A percentile compares a stretch with the other conserved stretches of the same genome.
Evolutionary conservation across 495 filamentous ascomycete species (phyloP).

Genomic region (Parathielavia hyrcaniae): DNA sequence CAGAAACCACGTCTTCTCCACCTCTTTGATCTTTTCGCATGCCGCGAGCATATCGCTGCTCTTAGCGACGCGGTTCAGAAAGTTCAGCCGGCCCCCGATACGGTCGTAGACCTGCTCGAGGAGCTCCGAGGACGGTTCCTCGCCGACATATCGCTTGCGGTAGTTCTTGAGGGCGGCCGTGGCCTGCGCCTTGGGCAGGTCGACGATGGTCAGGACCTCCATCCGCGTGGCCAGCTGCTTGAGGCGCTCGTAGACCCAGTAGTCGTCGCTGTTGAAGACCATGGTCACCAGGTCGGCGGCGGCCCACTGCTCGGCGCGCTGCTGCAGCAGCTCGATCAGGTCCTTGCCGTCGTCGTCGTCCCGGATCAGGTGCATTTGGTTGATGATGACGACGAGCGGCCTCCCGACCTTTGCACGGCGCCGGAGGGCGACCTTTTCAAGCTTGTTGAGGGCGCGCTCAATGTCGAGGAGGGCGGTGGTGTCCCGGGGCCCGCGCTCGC

Average conservation of each 20-base stretch:
- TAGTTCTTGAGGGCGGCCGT: constrained; percentile 69
- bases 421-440: constrained; percentile 84
- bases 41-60: constrained; percentile 67
- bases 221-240: constrained; percentile 87
- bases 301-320: constrained; percentile 93
- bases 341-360: constrained; percentile 89
- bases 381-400: constrained; percentile 83
- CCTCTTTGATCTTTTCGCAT: constrained; percentile 69
- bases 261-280: constrained; percentile 90
- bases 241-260: constrained; percentile 93
- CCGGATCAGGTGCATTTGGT: constrained; percentile 79
- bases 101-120: constrained; percentile 74
- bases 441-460: constrained; percentile 91
- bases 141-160: constrained; percentile 60
- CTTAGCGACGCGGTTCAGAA: constrained; percentile 79
- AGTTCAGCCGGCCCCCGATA: constrained; percentile 81
- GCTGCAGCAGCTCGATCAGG: constrained; percentile 88
- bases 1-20: constrained; percentile 88
- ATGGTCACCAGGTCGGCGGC: constrained; percentile 82
- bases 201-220: constrained; percentile 77
- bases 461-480: constrained; percentile 88
- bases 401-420: constrained; percentile 52
- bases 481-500: constrained; percentile 85
- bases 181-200: constrained; percentile 72
- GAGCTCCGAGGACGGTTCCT: constrained; percentile 47